Evolutionary conservation across 805 yeast genomes (phyloP).

Genomic region (Kuraishia ogatae): DNA sequence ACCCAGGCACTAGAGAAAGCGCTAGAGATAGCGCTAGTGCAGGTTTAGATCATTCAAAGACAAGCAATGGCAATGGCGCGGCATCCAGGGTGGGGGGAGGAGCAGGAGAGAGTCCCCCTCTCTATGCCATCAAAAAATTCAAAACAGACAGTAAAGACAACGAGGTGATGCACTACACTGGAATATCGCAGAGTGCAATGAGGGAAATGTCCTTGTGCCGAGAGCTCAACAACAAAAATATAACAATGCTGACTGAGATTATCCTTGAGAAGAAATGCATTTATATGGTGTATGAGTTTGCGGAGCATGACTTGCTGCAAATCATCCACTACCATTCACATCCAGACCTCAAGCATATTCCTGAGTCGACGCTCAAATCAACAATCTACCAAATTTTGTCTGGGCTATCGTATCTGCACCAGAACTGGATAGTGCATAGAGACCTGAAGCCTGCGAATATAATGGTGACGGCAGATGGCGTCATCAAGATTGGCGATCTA

Average conservation of each 20-base stretch:
- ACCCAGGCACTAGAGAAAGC: no score
- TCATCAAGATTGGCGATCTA: conserved; percentile 92
- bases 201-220: conserved; percentile 94
- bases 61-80: no score
- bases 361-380: conserved; percentile 71
- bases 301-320: conserved; percentile 92
- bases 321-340: conserved; percentile 92
- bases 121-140: conserved; percentile 90
- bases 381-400: conserved; percentile 87
- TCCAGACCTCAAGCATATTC: conserved; percentile 73
- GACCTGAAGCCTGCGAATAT: conserved; percentile 97
- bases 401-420: conserved; percentile 87
- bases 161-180: conserved; percentile 83
- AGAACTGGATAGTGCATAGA: conserved; percentile 93
- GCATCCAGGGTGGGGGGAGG: conserved; percentile 1
- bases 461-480: conserved; percentile 85
- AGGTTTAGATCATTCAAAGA: not conserved
- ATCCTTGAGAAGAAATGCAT: conserved; percentile 82
- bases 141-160: conserved; percentile 85
- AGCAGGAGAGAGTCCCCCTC: conserved; percentile 17
- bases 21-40: not conserved
- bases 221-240: conserved; percentile 72
- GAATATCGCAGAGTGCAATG: conserved; percentile 92
- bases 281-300: conserved; percentile 92
- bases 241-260: conserved; percentile 74